phyloP scores from a whole-genome alignment of 208 protist species.

The Trypanosoma boissoni region DNA sequence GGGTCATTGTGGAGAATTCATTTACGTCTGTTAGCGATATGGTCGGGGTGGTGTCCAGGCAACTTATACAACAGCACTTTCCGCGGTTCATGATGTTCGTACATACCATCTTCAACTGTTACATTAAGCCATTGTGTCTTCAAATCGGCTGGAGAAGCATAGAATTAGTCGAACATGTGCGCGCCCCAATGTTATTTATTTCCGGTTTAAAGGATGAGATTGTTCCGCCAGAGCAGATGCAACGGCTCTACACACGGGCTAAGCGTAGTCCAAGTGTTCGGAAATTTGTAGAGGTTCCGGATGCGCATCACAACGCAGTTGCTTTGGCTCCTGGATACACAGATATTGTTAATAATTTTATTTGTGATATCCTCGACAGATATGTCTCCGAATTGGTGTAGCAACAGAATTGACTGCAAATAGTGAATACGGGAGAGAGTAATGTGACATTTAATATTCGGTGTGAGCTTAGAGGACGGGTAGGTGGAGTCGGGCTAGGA shows the following conservation, averaged over 20 bases:
- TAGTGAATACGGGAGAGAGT: too few relatives aligned
- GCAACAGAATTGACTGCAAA: too few relatives aligned
- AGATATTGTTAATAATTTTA: conserved; percentile 51
- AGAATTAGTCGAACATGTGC: conserved; percentile 29
- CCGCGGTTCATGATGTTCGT: conserved; percentile 12
- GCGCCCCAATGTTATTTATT: conserved; percentile 77
- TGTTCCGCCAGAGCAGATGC: conserved; percentile 84
- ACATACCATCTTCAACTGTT: conserved; percentile 55
- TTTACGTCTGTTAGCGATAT: conserved; percentile 90
- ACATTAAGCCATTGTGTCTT: conserved; percentile 76
- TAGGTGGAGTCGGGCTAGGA: too few relatives aligned
- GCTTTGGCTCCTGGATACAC: conserved; percentile 54
- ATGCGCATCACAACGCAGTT: conserved; percentile 75
- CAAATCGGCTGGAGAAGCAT: conserved; percentile 70
- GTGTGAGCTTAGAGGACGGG: too few relatives aligned
- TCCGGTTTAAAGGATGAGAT: conserved; percentile 79
- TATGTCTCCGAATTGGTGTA: conserved; percentile 6
- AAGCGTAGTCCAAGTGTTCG: conserved; percentile 25
- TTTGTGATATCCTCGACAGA: conserved; percentile 26
- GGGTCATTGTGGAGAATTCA: conserved; percentile 89
- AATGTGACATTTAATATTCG: too few relatives aligned
- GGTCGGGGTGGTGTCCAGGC: conserved; percentile 35
- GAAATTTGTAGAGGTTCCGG: conserved; percentile 60
- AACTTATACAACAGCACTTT: conserved; percentile 21
- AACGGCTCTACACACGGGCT: conserved; percentile 48